Evolutionary conservation across 352 stramenopile species (phyloP), one percentile per base, ranked within the genome.

Genomic region (Pythium aquatile): DNA sequence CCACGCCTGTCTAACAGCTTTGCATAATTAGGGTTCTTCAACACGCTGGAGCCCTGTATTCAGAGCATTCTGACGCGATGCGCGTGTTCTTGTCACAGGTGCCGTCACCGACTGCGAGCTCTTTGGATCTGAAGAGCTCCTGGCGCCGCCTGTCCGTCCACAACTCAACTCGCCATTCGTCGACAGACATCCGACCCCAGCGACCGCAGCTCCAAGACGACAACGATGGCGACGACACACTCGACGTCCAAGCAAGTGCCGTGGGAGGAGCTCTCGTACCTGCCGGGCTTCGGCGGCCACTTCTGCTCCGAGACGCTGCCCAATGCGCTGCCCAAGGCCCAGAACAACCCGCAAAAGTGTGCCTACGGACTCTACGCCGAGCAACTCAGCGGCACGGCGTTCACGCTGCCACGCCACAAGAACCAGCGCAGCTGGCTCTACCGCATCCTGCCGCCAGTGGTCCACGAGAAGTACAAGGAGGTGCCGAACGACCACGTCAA

Each of bases 261-360:
- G 24, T 94, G 85, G 85, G 71, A 81, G 55, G 68, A 80, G 28
- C 69, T 98, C 39, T 58, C 78, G 59, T 98, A 98, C 72, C 77
- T 93, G 48, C 74, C 81, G 35, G 96, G 96, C 37, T 98, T 98
- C 61, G 94, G 88, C 60, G 97, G 97, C 68, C 75, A 98, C 46
- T 98, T 98, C 66, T 91, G 93, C 81, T 98, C 90, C 35, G 94
- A 98, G 73, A 85, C 88, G 47, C 69, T 98, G 28, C 80, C 88
- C 6, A 75, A 87, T 47, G 86, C 97, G 33, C 77, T 99, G 24
- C 97, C 97, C 8, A 80, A 88, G 66, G 91, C 77, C 14, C 89
- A 98, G 59, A 99, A 98, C 82, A 98, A 94, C 75, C 97, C 97
- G 47, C 94, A 98, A 65, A 79, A 89, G 66, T 98, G 94, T 44